Evolutionary conservation across 2,329 filamentous ascomycete species (phyloP), one percentile per base, ranked within the genome.

Genomic region (Calonectria leucothoes): DNA sequence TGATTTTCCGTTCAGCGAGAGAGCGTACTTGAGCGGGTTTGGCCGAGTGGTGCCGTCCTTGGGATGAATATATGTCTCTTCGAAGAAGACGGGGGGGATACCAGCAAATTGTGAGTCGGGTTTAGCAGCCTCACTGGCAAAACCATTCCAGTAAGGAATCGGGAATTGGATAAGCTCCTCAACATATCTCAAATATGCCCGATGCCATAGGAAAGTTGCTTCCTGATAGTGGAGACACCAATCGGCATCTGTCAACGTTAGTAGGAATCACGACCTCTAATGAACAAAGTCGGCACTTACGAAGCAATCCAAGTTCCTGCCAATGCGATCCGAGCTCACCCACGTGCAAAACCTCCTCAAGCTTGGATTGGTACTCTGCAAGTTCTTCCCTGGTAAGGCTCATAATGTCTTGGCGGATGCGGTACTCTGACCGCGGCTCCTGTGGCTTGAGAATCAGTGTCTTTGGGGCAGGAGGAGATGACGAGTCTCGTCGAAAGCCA

Each of bases 71-170:
- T 70, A 70, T 3, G 20, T 64, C 2, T 70, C 68, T 31, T 70
- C 68, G 15, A 70, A 42, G 33, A 63, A 69, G 25, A 69, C 61
- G 10, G 70, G 35, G 4, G 70, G 71, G 35, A 73, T n/a, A 11
- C 71, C 71, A n/a, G 66, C 37, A 31, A 51, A 61, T 39, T 14
- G 27, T 17, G 71, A 73, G 15, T 29, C 37, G 23, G 31, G 17
- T 6, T 49, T 25, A 17, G 49, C 37, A 2, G 55, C 14, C 11
- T 69, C 66, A 10, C 42, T 17, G 12, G 45, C 49, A 23, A 57
- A 70, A 5, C 61, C 66, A 39, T 73, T 73, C 66, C 66, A 73
- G 15, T 73, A 73, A 8, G 71, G 71, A 15, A 70, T 73, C 2
- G 71, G 66, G 29, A 66, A 61, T 23, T 69, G 49, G 10, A 73